These are phyloP conservation scores for Plasmodium inui DNA, from an alignment of 169 alveolate species.

Conservation along the genomic window DNA sequence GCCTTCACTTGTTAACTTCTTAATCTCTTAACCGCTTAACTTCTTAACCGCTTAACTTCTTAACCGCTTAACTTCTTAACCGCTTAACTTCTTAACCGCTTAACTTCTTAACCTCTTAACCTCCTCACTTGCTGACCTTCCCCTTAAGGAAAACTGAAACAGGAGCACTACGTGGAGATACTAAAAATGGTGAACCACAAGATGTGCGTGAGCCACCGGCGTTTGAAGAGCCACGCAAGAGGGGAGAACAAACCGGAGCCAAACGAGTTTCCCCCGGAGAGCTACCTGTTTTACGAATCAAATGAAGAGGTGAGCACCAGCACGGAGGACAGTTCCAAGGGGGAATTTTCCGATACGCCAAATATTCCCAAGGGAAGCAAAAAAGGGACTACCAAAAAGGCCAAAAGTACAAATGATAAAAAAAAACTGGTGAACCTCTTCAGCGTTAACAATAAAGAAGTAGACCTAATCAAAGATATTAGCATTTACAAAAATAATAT, in stretches of 20 bases:
- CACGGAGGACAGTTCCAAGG: slow-evolving; percentile 9
- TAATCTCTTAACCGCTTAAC: neutral
- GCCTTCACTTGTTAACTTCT: neutral
- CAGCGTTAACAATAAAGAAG: slow-evolving; percentile 54
- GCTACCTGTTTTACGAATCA: slow-evolving; percentile 14
- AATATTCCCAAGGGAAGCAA: neutral
- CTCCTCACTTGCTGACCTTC: too few species aligned
- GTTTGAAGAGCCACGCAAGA: neutral
- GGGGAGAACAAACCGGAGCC: neutral
- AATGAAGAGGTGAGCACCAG: slow-evolving; percentile 14
- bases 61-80: neutral
- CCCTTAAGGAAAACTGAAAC: slow-evolving; percentile 54
- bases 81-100: neutral
- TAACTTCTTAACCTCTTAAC: neutral
- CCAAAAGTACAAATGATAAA: slow-evolving; percentile 12
- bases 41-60: neutral
- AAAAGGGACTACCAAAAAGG: neutral
- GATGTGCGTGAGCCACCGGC: slow-evolving; percentile 39
- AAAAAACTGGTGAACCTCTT: slow-evolving; percentile 28
- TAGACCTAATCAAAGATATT: slow-evolving; percentile 55
- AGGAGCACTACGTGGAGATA: slow-evolving; percentile 39
- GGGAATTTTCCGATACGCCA: neutral
- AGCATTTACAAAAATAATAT: slow-evolving; percentile 55
- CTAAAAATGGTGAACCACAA: slow-evolving; percentile 73
- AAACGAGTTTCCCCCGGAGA: neutral